Base-by-base conservation (phyloP, 805 yeast genomes). In the Blastobotrys mokoenaii region DNA sequence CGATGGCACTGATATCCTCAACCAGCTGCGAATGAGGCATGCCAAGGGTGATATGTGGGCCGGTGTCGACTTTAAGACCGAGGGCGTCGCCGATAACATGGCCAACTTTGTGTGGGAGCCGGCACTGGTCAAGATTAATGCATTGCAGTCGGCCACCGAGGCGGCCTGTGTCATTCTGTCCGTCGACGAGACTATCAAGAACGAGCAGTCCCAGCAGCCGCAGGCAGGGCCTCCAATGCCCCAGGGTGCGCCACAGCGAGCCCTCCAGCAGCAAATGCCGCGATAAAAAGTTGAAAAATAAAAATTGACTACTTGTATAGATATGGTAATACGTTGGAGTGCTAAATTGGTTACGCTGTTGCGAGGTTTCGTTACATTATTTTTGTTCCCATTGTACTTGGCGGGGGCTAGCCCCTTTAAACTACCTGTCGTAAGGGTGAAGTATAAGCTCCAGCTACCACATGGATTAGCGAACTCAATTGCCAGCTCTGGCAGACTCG, bases 101-200 rank as follows among this genome's bases (percentile, higher is more conserved):
- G 80, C 76, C 44, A 77, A 73, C 50, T 90, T 86, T 59, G 94
- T 93, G 46, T 93, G 99, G 99, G 99, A 93, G 66, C 99, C 99
- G 2, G 82, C 96, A 37, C 74, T 93, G 56, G 95, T 90, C 43
- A 93, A 93, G 68, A 76, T 79, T 49, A 93, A 93, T 64, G 97
- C 97, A n/a, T 70, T 93, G 48, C 82, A 81, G 64, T 82, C 94
- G 58, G 99, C 99, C 18, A 83, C 96, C 10, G 99, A 93, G 66
- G 98, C 98, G 37, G 95, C 97, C 7, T 82, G 85, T 47, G 71
- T 93, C 59, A 84, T 93, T 54, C 73, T 93, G 53, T 82, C 94
- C n/a, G 95, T 93, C 48, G 99, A 93, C 65, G 97, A 93, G 70
- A 93, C 97, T 14, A 68, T 69, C 30, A 67, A 57, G 54, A 67